Evolutionary conservation across 140 eudicot genomes (phyloP).

Genomic region (Anethum foeniculum): DNA sequence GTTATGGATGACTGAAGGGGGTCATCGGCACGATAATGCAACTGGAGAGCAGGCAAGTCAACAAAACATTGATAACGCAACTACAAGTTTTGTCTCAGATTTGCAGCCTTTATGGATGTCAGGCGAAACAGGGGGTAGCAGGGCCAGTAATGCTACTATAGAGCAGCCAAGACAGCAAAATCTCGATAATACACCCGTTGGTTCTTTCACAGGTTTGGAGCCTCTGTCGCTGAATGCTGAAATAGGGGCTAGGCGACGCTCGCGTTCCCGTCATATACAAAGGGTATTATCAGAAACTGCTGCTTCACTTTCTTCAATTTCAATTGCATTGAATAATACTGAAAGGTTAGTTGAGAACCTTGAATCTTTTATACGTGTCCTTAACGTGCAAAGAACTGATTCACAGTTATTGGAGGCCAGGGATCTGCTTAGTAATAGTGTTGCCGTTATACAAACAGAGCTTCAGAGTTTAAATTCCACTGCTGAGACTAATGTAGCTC

Average conservation of each 20-base stretch:
- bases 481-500: constrained; percentile 28
- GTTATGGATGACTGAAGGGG: constrained; percentile 8
- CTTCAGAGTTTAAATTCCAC: constrained; percentile 20
- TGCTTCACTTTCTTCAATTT: constrained; percentile 61
- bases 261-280: constrained; percentile 38
- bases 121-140: background rate
- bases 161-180: constrained; percentile 30
- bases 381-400: constrained; percentile 33
- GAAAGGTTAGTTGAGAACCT: constrained; percentile 61
- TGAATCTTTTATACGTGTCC: constrained; percentile 36
- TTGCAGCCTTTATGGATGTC: constrained; percentile 1
- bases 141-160: background rate
- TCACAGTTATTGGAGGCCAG: constrained; percentile 28
- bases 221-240: constrained; percentile 15
- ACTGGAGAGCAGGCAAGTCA: background rate
- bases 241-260: constrained; percentile 30
- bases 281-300: constrained; percentile 68
- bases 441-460: constrained; percentile 20
- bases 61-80: background rate
- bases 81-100: background rate
- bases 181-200: constrained; percentile 13
- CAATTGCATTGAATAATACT: constrained; percentile 50
- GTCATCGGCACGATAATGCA: background rate
- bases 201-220: constrained; percentile 19
- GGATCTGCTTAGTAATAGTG: constrained; percentile 30